Evolutionary conservation across 2,329 filamentous ascomycete genomes (phyloP), one percentile per base, ranked within the genome.

Genomic region (Escovopsis weberi): DNA sequence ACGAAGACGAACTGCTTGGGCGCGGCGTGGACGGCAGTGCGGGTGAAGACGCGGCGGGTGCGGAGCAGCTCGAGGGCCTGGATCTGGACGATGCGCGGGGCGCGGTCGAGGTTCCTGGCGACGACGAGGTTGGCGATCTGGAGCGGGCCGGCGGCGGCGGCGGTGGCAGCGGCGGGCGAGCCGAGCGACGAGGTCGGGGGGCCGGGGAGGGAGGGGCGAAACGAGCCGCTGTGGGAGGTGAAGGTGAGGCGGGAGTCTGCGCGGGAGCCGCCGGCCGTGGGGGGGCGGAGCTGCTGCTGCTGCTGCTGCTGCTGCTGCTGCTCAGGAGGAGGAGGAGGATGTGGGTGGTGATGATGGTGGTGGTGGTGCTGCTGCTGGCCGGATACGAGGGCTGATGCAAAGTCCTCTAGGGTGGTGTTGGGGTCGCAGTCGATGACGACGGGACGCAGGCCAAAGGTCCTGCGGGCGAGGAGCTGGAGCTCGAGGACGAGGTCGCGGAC

Each of bases 1-100:
- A 94, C 66, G 48, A 95, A 79, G 26, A 95, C 65, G 56, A 95
- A 94, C 26, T 77, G 73, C 55, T 78, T 80, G 0, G 87, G 86
- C 0, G 83, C 81, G 33, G 72, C 68, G 52, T 93, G 78, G 37
- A 86, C 75, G 18, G 79, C 77, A 2, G 78, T 84, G 47, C 79
- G 76, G 3, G 82, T 87, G 54, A 82, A 83, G 54, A 94, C 78
- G 47, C 85, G 78, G 45, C 77, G 80, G 0, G 81, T 84, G 42
- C 85, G 80, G 43, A 96, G 76, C 9, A 96, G 75, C 72, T 94
- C 68, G 26, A 78, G 62, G 2, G 66, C 82, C 59, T 95, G 87
- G 37, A 91, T 80, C 62, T 98, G 91, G 10, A 96, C 78, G 42
- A 76, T 73, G 33, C 76, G 70, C n/a, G 74, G 72, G 1, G 85